Evolutionary conservation across 1,284 basidiomycete genomes (phyloP).

Genomic region (Mycena citricolor): DNA sequence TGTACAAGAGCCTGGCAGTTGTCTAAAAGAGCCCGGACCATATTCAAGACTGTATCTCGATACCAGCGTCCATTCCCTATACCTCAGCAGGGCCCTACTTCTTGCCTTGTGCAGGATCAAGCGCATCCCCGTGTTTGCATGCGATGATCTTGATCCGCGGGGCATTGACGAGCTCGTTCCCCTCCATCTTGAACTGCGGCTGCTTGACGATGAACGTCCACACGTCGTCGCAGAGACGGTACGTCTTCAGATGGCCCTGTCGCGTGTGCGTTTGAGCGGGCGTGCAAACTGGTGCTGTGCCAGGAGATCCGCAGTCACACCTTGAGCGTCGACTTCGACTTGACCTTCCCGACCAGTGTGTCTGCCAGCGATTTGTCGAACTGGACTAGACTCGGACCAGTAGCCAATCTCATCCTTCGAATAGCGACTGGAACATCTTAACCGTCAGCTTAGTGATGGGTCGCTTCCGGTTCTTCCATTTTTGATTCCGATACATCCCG

Average conservation of each 20-base stretch:
- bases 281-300: too few species aligned
- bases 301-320: constrained; percentile 39
- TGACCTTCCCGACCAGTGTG: constrained; percentile 85
- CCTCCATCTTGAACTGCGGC: constrained; percentile 92
- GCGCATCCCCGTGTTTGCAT: constrained; percentile 86
- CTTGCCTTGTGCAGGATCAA: constrained; percentile 72
- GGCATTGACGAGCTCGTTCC: constrained; percentile 75
- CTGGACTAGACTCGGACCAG: constrained; percentile 40
- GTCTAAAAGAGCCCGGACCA: too few species aligned
- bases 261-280: not conserved
- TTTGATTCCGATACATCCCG: too few species aligned
- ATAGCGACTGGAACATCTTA: too few species aligned
- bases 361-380: constrained; percentile 94
- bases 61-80: too few species aligned
- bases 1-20: too few species aligned
- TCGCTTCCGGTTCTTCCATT: too few species aligned
- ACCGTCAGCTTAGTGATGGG: too few species aligned
- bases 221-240: constrained; percentile 91
- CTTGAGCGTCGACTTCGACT: constrained; percentile 89
- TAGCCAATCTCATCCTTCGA: too few species aligned
- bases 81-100: too few species aligned
- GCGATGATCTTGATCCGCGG: constrained; percentile 91
- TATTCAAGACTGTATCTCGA: too few species aligned
- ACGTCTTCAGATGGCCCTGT: constrained; percentile 89
- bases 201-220: constrained; percentile 96